Percentiles rank a stretch among this genome's conserved stretches.
Conservation (phyloP, 768 basidiomycete genomes). For the Coprinellus micaceus region DNA sequence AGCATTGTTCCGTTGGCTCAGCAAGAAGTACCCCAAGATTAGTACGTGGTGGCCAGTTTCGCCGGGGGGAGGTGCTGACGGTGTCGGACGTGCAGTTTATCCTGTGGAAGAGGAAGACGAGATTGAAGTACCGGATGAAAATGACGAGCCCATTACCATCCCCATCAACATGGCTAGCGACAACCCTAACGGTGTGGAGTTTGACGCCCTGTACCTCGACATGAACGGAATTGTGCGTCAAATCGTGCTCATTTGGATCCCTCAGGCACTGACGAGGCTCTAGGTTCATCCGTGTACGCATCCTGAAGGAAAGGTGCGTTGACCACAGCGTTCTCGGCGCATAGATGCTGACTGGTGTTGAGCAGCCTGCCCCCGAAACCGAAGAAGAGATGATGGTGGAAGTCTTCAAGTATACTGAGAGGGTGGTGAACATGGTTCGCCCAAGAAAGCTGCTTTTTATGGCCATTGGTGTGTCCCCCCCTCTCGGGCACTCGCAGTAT, state of each 20-base stretch:
- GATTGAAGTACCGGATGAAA: conserved; percentile 57
- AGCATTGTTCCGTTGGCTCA: conserved; percentile 96
- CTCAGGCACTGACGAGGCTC: not conserved
- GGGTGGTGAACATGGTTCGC: conserved; percentile 94
- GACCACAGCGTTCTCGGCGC: not conserved
- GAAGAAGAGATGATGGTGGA: conserved; percentile 99
- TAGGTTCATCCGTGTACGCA: conserved; percentile 99
- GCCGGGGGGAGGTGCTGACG: not conserved
- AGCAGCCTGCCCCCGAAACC: conserved; percentile 89
- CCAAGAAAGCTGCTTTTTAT: conserved; percentile 95
- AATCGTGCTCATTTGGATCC: not conserved
- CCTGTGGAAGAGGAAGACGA: conserved; percentile 87
- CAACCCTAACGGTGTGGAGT: conserved; percentile 95
- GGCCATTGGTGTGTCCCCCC: conserved; percentile 77
- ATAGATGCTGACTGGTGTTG: not conserved
- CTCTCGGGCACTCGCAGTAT: not conserved
- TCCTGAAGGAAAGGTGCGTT: conserved; percentile 87
- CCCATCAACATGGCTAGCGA: conserved; percentile 75
- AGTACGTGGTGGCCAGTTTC: conserved; percentile 42
- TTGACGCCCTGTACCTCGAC: conserved; percentile 95
- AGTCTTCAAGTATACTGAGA: conserved; percentile 93
- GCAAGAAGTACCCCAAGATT: conserved; percentile 98
- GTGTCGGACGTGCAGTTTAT: conserved; percentile 41
- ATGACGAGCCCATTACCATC: conserved; percentile 63
- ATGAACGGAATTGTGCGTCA: conserved; percentile 95